Base-by-base conservation (phyloP, 2,329 filamentous ascomycete species). In the Ilyonectria destructans region DNA sequence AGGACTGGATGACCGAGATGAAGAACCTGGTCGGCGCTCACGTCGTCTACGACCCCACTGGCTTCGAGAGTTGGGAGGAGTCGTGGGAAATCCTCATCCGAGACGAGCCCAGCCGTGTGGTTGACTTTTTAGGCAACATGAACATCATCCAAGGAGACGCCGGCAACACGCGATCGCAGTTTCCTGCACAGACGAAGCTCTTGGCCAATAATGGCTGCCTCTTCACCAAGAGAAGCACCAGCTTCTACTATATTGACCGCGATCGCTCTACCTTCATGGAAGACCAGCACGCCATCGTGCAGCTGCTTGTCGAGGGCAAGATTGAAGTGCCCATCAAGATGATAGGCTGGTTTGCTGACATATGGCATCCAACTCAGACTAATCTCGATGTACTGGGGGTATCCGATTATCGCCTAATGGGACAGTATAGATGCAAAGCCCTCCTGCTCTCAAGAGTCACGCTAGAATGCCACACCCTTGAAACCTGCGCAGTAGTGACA, bases 1-100 rank as follows among this genome's bases (percentile, higher is more conserved):
- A 87, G 74, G 71, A 82, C 52, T 87, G 85, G 86, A 85, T 87
- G 43, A 58, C 64, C 23, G 77, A 77, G 6, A 85, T 87, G 82
- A 80, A 82, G 52, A 76, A 71, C 6, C 70, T 84, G 8, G 85
- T 85, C 12, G 85, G 85, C 21, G 85, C 80, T 0, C 81, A 87
- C 60, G 82, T 80, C 21, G 82, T 86, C 21, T 86, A 84, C 54
- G 86, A 87, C 29, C 78, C 86, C 0, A 81, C 87, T 3, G 85
- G 85, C 45, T 86, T 83, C 69, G 84, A 86, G 68, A 85, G 84
- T 67, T 87, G 80, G 71, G 84, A 87, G 65, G 85, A 87, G 71
- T 84, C 82, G 12, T 87, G 80, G 77, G 76, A 77, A 3, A 85
- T 87, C 45, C 77, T 87, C 19, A 72, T 65, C 31, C 62, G 59